phyloP scores from a whole-genome alignment of 2,329 filamentous ascomycete genomes.

The Ceratocystis cacaofunesta region DNA sequence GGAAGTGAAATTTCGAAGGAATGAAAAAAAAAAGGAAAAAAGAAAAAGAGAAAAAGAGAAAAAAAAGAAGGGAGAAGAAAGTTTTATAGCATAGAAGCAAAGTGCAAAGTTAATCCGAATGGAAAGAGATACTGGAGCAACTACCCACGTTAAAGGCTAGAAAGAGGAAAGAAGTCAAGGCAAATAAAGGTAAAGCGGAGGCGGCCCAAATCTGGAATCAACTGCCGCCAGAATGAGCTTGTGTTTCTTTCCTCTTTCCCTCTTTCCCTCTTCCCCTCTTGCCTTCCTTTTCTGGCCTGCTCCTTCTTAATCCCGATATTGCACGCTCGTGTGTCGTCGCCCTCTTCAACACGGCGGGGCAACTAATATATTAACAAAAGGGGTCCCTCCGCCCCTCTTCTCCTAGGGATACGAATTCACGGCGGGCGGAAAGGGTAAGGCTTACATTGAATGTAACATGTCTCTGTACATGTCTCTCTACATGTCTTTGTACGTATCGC shows the following conservation, averaged over 20 bases:
- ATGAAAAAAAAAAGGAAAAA: neutral
- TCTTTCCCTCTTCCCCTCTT: neutral
- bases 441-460: neutral
- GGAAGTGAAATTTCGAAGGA: neutral
- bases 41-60: neutral
- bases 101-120: neutral
- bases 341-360: neutral
- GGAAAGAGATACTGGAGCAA: neutral
- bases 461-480: neutral
- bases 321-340: neutral
- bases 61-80: neutral
- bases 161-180: neutral
- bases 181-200: neutral
- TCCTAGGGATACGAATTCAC: neutral
- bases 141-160: neutral
- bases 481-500: neutral
- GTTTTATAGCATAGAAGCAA: neutral
- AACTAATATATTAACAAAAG: neutral
- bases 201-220: neutral
- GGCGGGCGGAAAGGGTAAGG: neutral
- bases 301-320: slow-evolving; percentile 5
- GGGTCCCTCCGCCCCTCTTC: neutral
- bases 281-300: neutral
- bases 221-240: neutral
- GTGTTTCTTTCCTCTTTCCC: neutral